Conservation (phyloP, 257 asterid genomes). For the Striga asiatica region DNA sequence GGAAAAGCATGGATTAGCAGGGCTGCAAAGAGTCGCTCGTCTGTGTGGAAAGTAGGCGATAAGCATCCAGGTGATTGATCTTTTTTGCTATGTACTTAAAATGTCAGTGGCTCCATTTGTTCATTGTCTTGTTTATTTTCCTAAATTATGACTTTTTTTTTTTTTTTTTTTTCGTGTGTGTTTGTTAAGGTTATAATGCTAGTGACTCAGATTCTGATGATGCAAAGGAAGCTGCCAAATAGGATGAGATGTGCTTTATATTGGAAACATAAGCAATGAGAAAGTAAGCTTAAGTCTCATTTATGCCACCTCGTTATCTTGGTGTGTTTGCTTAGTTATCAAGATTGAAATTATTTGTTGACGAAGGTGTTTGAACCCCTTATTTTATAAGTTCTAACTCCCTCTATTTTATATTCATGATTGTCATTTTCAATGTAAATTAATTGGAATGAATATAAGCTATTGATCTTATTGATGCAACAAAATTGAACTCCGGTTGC, state of each 20-base stretch:
- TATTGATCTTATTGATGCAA: too few relatives aligned
- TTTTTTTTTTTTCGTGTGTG: too few relatives aligned
- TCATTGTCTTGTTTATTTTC: neutral
- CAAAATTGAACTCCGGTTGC: too few relatives aligned
- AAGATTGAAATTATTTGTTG: too few relatives aligned
- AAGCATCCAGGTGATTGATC: conserved; percentile 72
- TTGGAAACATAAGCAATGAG: conserved; percentile 11
- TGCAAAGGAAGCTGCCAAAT: conserved; percentile 28
- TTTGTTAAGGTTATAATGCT: conserved; percentile 70
- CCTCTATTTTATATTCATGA: too few relatives aligned
- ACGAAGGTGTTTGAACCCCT: too few relatives aligned
- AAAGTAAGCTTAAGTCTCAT: conserved; percentile 28
- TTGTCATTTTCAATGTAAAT: too few relatives aligned
- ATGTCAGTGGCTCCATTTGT: neutral
- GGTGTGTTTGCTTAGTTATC: too few relatives aligned
- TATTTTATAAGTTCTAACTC: too few relatives aligned
- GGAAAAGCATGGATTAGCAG: conserved; percentile 73
- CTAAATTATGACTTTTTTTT: neutral
- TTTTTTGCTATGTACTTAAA: neutral
- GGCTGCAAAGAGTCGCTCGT: conserved; percentile 65
- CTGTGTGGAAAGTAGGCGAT: conserved; percentile 73
- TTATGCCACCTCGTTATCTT: conserved; percentile 12
- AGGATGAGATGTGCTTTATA: conserved; percentile 20
- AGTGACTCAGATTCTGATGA: conserved; percentile 94
- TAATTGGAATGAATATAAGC: too few relatives aligned